Conservation (phyloP, 1,284 basidiomycete genomes). For the Microbotryum lychnidis-dioicae region DNA sequence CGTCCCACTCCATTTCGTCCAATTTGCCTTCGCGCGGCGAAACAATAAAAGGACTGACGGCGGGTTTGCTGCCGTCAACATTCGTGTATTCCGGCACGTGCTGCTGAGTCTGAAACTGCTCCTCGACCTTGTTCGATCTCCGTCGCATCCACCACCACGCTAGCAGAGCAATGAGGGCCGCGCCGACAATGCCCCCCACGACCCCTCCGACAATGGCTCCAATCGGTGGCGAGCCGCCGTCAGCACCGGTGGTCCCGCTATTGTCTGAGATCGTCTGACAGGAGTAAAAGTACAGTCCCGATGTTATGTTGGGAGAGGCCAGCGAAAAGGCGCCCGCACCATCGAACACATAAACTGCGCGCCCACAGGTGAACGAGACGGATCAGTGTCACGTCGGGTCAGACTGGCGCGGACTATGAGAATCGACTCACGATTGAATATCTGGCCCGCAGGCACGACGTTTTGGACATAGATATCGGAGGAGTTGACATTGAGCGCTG, state of each 20-base stretch:
- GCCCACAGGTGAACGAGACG: neutral
- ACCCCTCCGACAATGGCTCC: conserved; percentile 25
- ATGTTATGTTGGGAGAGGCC: conserved; percentile 7
- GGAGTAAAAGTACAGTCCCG: neutral
- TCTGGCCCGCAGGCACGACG: conserved; percentile 8
- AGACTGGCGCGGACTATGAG: neutral
- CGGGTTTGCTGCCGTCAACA: too few species aligned
- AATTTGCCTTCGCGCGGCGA: too few species aligned
- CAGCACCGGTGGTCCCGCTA: neutral
- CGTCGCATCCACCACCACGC: conserved; percentile 19
- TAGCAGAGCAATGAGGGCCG: conserved; percentile 10
- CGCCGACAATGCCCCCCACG: conserved; percentile 16
- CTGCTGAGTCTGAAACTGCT: conserved; percentile 2
- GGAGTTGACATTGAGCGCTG: too few species aligned
- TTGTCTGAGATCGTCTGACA: conserved; percentile 2
- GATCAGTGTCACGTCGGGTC: too few species aligned
- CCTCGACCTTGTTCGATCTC: neutral
- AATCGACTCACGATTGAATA: conserved; percentile 9
- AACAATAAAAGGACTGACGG: too few species aligned
- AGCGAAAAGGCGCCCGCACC: conserved; percentile 2
- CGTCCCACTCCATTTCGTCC: too few species aligned
- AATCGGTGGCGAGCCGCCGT: neutral
- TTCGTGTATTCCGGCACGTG: conserved; percentile 1
- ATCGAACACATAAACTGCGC: conserved; percentile 23
- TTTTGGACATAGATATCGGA: conserved; percentile 13